Conservation (phyloP, 78 protist species). For the Pigoraptor vietnamica region DNA sequence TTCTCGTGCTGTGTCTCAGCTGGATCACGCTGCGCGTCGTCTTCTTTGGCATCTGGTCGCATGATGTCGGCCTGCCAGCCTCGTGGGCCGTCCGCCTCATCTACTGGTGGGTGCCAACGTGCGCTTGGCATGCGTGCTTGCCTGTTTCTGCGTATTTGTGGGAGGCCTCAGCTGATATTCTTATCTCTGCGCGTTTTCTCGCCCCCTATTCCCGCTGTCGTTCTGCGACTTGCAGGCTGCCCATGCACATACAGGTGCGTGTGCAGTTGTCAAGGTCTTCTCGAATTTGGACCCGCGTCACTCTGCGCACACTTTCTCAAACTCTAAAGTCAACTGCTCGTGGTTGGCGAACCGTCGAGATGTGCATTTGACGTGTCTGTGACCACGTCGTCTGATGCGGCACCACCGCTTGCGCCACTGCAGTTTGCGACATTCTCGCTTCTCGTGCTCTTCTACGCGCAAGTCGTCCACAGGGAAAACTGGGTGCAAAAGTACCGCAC, state of each 20-base stretch:
- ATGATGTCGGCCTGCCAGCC: background rate
- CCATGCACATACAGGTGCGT: background rate
- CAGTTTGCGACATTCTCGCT: slow-evolving; percentile 23
- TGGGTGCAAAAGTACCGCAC: slow-evolving; percentile 1
- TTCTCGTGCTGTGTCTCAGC: background rate
- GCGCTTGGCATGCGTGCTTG: background rate
- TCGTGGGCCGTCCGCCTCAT: background rate
- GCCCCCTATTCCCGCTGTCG: background rate
- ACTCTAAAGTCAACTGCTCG: too few species aligned
- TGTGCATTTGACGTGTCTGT: too few species aligned
- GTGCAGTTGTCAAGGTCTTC: background rate
- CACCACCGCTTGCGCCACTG: too few species aligned
- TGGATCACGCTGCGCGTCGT: background rate
- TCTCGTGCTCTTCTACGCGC: slow-evolving; percentile 14
- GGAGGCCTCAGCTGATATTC: background rate
- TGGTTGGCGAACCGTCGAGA: too few species aligned
- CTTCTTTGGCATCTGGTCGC: slow-evolving; percentile 1
- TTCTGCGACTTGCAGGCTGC: background rate
- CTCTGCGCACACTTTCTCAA: too few species aligned
- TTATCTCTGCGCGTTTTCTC: background rate
- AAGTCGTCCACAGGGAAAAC: slow-evolving; percentile 4
- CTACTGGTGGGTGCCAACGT: background rate
- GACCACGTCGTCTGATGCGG: too few species aligned
- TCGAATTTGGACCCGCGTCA: too few species aligned
- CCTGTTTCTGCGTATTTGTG: background rate